Percentiles rank a stretch among this genome's conserved stretches.
Conservation (phyloP, 2,329 filamentous ascomycete species). For the Hypoxylon sp. region DNA sequence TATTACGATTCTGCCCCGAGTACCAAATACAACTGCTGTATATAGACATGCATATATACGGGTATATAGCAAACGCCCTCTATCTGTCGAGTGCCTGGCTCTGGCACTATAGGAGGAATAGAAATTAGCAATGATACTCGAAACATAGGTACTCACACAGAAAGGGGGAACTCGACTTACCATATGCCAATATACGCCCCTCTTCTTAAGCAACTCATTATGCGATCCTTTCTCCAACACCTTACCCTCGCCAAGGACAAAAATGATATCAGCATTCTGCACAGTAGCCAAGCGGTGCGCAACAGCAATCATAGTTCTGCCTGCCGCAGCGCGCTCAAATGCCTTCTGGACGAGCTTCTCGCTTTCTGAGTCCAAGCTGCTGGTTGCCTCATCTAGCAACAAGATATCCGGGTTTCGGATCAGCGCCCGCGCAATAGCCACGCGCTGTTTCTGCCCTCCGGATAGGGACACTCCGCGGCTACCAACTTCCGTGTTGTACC, state of each 20-base stretch:
- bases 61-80: background rate
- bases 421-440: constrained; percentile 78
- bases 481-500: constrained; percentile 78
- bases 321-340: constrained; percentile 74
- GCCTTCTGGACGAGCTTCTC: constrained; percentile 74
- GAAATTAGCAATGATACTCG: constrained; percentile 15
- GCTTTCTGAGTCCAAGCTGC: constrained; percentile 74
- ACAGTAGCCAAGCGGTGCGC: constrained; percentile 84
- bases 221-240: constrained; percentile 70
- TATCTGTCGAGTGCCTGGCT: constrained; percentile 71
- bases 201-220: constrained; percentile 65
- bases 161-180: constrained; percentile 56
- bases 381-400: constrained; percentile 81
- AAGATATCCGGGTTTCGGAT: constrained; percentile 76
- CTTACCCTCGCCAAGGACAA: constrained; percentile 78
- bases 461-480: constrained; percentile 76
- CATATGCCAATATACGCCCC: constrained; percentile 72
- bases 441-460: constrained; percentile 80
- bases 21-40: background rate
- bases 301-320: constrained; percentile 79
- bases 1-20: background rate
- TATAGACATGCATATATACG: constrained; percentile 8
- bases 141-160: background rate
- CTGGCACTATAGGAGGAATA: constrained; percentile 63
- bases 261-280: constrained; percentile 84